phyloP scores from a whole-genome alignment of 257 asterid species.

The Nicotiana undulata region DNA sequence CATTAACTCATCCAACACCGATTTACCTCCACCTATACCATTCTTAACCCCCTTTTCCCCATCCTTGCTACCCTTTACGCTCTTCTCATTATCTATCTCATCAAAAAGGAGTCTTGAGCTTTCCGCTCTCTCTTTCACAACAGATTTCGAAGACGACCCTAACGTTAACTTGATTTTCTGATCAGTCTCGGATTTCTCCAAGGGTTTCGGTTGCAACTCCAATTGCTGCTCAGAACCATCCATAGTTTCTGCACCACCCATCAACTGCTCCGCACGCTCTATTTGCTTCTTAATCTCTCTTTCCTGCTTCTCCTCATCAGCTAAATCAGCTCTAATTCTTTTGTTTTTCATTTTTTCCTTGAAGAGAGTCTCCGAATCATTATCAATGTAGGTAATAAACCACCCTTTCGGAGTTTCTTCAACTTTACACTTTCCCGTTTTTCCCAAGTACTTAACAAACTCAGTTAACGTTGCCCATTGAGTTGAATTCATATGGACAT shows the following conservation, averaged over 20 bases:
- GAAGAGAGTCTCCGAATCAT: conserved; percentile 81
- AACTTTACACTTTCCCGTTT: conserved; percentile 77
- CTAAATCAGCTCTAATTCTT: conserved; percentile 68
- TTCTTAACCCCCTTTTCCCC: conserved; percentile 13
- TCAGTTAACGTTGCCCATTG: conserved; percentile 89
- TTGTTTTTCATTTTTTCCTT: conserved; percentile 94
- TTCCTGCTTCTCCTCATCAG: conserved; percentile 88
- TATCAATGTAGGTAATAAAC: conserved; percentile 86
- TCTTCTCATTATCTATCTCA: conserved; percentile 38
- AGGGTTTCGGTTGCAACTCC: conserved; percentile 26
- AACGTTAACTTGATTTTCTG: conserved; percentile 54
- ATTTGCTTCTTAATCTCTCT: conserved; percentile 74
- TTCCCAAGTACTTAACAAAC: conserved; percentile 77
- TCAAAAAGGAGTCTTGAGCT: conserved; percentile 45
- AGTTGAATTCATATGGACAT: conserved; percentile 87
- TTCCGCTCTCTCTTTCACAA: conserved; percentile 34
- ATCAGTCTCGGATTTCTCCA: conserved; percentile 50
- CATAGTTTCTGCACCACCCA: conserved; percentile 12
- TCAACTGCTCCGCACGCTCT: conserved; percentile 75
- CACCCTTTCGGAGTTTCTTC: conserved; percentile 92
- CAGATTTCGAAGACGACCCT: conserved; percentile 36
- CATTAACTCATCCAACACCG: conserved; percentile 75
- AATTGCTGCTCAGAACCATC: conserved; percentile 19
- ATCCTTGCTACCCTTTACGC: conserved; percentile 29
- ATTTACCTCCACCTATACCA: conserved; percentile 21